Base-by-base conservation (phyloP, 345 rosid genomes). In the Mercurialis annua region DNA sequence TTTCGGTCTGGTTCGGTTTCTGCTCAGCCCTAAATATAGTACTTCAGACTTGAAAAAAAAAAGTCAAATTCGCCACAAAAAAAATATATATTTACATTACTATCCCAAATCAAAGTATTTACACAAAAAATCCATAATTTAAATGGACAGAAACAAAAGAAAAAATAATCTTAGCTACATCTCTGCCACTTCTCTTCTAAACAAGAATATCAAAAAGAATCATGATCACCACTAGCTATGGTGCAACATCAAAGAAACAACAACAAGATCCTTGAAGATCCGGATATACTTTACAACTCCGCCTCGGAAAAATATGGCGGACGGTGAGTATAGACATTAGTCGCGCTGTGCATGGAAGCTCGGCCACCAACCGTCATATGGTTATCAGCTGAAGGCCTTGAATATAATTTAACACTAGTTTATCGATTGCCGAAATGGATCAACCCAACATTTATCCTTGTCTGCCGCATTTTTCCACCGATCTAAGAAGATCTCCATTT, bases 361-460 rank as follows among this genome's bases (percentile, higher is more conserved):
- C 33, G 20, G 36, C 23, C 33, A 5, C 12, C 59, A 21, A 40
- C 16, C 47, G 2, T 29, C 59, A 6, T 3, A 6, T 3, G 59
- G 38, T 6, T 16, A 64, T 42, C 9, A 34, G 20, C 27, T 27
- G 16, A 48, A 20, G 24, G 52, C 36, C 10, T 29, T 53, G 40
- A 23, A 54, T 27, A 42, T 23, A 60, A 70, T 59, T 62, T 23
- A 74, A 20, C 64, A 18, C 52, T 38, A 31, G 76, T 77, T 79
- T 34, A 60, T 15, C 30, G 27, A 38, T 30, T 51, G 46, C 72
- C 49, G 75, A 77, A 73, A 86, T 8, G 96, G 98, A 79, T 93
- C 98, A 1, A 85, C 73, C 98, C 98, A 93, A 67, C 98, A 93
- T 67, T 16, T 77, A 64, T 93, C 98, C 68, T 79, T 76, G 42